Evolutionary conservation across 306 rosid species (phyloP).

Genomic region (Carpinus viminea): DNA sequence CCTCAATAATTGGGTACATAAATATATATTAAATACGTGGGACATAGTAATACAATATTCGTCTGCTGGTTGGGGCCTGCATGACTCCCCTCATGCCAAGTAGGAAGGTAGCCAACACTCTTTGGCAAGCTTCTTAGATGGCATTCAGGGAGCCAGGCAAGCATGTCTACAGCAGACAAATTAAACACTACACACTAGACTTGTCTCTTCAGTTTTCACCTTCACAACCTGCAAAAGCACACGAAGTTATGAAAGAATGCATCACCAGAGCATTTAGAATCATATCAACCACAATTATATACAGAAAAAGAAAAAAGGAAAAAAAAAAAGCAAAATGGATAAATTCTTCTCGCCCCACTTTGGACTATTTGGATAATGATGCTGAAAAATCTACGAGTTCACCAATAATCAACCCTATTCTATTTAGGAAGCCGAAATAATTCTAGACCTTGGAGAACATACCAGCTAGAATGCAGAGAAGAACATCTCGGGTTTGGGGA

Average conservation of each 20-base stretch:
- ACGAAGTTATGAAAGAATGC: background rate
- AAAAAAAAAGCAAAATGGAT: background rate
- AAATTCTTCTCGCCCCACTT: background rate
- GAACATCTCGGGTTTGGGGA: too few species aligned
- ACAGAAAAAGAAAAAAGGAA: too few species aligned
- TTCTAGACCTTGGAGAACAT: background rate
- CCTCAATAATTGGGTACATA: too few species aligned
- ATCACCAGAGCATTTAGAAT: background rate
- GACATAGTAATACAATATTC: background rate
- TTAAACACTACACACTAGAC: background rate
- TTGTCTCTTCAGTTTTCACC: background rate
- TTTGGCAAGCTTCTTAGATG: conserved; percentile 59
- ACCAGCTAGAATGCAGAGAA: conserved; percentile 6
- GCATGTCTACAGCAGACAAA: conserved; percentile 1
- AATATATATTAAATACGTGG: too few species aligned
- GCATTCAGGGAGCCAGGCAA: conserved; percentile 97
- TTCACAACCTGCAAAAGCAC: background rate
- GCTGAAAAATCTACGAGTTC: background rate
- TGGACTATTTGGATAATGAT: background rate
- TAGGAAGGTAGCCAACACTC: conserved; percentile 43
- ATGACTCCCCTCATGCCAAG: conserved; percentile 49
- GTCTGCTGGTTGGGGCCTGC: conserved; percentile 1
- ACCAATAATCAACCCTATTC: background rate
- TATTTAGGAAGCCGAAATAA: background rate
- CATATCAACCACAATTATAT: background rate